Evolutionary conservation across 257 asterid genomes (phyloP), one percentile per base, ranked within the genome.

Genomic region (Primulina eburnea): DNA sequence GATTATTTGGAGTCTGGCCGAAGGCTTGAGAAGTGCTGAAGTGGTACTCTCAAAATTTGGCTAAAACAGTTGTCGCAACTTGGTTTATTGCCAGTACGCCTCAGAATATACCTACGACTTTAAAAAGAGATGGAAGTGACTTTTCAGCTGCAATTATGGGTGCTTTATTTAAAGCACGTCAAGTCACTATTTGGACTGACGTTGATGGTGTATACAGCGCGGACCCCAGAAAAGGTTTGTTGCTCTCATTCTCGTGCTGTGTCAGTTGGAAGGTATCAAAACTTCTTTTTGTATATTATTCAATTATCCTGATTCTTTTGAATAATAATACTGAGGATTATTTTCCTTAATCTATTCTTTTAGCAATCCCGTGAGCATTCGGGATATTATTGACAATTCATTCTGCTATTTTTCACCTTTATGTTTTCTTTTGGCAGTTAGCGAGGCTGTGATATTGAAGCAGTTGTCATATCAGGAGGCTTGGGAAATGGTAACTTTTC

Each of bases 81-180:
- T 97, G 99, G 24, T 94, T 94, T 80, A 94, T 94, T 60, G 99
- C 99, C 73, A 82, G 83, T 56, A 94, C 97, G 43, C 92, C 90
- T 35, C 82, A 91, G 76, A 89, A 89, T 78, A 91, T 94, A 65
- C 96, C 97, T 67, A 94, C 99, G 52, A 94, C 99, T 74, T 85
- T 94, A 87, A 94, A 94, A 84, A 86, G 99, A 82, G 99, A 94
- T 66, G 99, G 99, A 26, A 94, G 99, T 75, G 99, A 94, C 80
- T 94, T 94, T 84, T 94, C 99, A 55, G 99, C 99, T 65, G 99
- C 99, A 72, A 94, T 94, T 63, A 85, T 94, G 96, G 96, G 97
- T 75, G 90, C 99, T 58, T 85, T 94, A 74, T 82, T 91, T 65
- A 82, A 57, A 85, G 99, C 99, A 50, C 81, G 92, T 28, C 96